phyloP scores from a whole-genome alignment of 169 alveolate species.

The Besnoitia besnoiti region DNA sequence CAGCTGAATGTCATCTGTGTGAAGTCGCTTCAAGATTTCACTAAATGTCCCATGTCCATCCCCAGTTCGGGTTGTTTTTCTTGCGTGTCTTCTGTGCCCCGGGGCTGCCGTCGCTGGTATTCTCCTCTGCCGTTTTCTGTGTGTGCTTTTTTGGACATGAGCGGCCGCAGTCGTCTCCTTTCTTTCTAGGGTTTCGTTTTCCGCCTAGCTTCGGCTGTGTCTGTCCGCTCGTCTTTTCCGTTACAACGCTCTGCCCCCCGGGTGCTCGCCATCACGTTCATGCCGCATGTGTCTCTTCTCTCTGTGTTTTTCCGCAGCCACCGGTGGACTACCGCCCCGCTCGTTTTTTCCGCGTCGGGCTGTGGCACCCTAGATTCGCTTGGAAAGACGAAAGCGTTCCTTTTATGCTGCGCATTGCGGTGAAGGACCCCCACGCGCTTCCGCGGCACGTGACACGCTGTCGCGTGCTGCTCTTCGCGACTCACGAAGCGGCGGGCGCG shows the following conservation, averaged over 20 bases:
- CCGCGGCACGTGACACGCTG: background rate
- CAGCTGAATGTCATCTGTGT: too few relatives aligned
- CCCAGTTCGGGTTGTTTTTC: too few relatives aligned
- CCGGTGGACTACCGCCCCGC: background rate
- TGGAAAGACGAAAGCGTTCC: conserved; percentile 30
- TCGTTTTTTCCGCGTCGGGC: conserved; percentile 6
- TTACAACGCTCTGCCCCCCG: background rate
- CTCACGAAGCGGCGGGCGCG: conserved; percentile 6
- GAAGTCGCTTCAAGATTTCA: too few relatives aligned
- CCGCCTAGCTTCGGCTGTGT: too few relatives aligned
- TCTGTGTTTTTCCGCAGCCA: background rate
- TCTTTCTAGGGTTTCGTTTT: too few relatives aligned
- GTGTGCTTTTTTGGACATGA: background rate
- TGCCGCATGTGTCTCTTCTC: background rate
- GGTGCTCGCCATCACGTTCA: too few relatives aligned
- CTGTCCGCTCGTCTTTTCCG: background rate
- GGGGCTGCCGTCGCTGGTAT: too few relatives aligned
- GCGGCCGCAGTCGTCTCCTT: too few relatives aligned
- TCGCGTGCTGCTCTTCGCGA: background rate
- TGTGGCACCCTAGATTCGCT: background rate
- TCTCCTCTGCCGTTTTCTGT: background rate
- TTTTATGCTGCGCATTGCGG: background rate
- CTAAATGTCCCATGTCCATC: too few relatives aligned
- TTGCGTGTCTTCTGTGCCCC: too few relatives aligned
- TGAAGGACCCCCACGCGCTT: background rate